Evolutionary conservation across 2,329 filamentous ascomycete species (phyloP).

Genomic region (Colletotrichum brevisporum): DNA sequence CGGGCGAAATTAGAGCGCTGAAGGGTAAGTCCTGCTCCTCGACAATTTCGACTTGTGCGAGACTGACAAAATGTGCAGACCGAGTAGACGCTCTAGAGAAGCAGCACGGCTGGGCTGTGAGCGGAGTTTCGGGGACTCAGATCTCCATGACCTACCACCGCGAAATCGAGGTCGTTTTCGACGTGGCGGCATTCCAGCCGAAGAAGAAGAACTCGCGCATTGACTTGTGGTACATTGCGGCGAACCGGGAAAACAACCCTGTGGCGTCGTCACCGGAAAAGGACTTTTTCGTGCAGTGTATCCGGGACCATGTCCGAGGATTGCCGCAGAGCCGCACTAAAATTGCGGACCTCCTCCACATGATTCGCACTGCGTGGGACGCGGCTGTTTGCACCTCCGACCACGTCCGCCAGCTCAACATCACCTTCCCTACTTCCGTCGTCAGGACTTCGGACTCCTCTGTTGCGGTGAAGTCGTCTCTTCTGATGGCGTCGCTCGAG

Average conservation of each 20-base stretch:
- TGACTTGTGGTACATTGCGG: slow-evolving; percentile 79
- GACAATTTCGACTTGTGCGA: neutral
- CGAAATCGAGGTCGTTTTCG: slow-evolving; percentile 81
- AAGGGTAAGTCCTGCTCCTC: slow-evolving; percentile 69
- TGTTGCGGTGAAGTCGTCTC: slow-evolving; percentile 71
- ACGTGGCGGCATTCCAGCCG: slow-evolving; percentile 72
- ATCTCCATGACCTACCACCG: slow-evolving; percentile 82
- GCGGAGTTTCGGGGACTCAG: slow-evolving; percentile 71
- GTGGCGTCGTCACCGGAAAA: slow-evolving; percentile 74
- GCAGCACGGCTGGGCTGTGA: slow-evolving; percentile 79
- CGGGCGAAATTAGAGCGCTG: slow-evolving; percentile 82
- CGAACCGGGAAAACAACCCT: slow-evolving; percentile 66
- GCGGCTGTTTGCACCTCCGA: slow-evolving; percentile 71
- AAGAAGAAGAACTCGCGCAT: slow-evolving; percentile 67
- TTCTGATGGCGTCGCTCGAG: slow-evolving; percentile 75
- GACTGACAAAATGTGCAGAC: slow-evolving; percentile 64
- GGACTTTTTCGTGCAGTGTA: slow-evolving; percentile 81
- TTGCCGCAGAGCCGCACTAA: slow-evolving; percentile 71
- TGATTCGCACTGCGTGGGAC: slow-evolving; percentile 77
- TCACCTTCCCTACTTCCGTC: slow-evolving; percentile 76
- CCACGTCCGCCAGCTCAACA: slow-evolving; percentile 73
- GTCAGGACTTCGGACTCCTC: slow-evolving; percentile 74
- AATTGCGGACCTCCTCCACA: slow-evolving; percentile 69
- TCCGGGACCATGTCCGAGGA: slow-evolving; percentile 76
- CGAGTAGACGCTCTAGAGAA: slow-evolving; percentile 77